These are phyloP conservation scores for Fagopyrum homotropicum DNA, from an alignment of 148 eudicot genomes.

Conservation along the genomic window DNA sequence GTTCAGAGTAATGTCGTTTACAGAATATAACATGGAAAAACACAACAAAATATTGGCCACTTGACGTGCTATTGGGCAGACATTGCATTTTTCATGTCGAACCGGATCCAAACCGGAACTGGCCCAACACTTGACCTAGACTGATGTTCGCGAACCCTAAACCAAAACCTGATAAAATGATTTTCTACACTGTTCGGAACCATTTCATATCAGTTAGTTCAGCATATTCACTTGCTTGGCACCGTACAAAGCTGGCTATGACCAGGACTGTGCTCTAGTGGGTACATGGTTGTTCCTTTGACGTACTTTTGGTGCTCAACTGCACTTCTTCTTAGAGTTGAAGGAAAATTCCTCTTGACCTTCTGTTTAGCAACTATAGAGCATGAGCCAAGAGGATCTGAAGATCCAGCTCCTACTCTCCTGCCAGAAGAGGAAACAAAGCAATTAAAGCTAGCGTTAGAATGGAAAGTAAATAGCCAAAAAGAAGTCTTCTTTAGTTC, in stretches of 20 bases:
- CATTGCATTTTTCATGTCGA: neutral
- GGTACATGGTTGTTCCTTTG: constrained; percentile 69
- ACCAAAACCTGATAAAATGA: no score
- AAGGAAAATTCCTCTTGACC: constrained; percentile 22
- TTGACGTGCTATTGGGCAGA: no score
- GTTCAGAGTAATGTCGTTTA: no score
- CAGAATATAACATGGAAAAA: no score
- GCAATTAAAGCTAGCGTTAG: neutral
- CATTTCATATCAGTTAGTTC: no score
- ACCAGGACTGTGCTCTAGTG: constrained; percentile 73
- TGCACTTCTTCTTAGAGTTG: constrained; percentile 47
- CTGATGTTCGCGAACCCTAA: no score
- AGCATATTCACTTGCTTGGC: constrained; percentile 27
- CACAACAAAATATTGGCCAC: no score
- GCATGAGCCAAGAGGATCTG: constrained; percentile 57
- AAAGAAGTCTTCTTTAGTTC: no score
- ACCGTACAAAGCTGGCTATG: constrained; percentile 76
- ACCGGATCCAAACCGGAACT: neutral
- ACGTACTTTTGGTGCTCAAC: constrained; percentile 66
- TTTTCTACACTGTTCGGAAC: neutral
- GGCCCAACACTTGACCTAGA: no score
- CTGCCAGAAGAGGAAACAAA: constrained; percentile 24
- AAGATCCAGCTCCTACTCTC: constrained; percentile 82
- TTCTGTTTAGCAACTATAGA: constrained; percentile 52
- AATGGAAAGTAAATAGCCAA: neutral